Evolutionary conservation across 345 rosid species (phyloP), one percentile per base, ranked within the genome.

Genomic region (Gossypium bickii): DNA sequence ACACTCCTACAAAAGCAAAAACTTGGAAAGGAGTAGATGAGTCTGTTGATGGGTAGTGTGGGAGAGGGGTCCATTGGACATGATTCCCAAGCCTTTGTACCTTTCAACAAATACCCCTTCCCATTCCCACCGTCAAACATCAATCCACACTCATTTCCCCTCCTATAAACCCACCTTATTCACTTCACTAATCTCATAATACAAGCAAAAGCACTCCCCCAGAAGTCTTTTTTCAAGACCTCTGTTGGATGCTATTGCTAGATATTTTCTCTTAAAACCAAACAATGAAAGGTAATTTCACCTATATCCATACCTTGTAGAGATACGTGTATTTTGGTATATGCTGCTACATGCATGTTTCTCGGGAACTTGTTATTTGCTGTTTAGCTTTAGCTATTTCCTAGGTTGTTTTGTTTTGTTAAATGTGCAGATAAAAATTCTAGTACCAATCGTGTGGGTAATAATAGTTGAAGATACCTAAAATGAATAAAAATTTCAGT

Each of bases 361-460:
- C 56, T 49, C 44, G 2, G 71, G 24, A 53, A 69, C 53, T 55
- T 69, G 71, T 69, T 43, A 53, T 49, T 56, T 72, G 41, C 43
- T 61, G 48, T 48, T 22, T 57, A 57, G 61, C 61, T 9, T 4
- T 18, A 20, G 13, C 29, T 22, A 10, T 57, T 12, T 25, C 34
- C 6, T 2, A 7, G 22, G 64, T 15, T 20, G 6, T 57, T 49
- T 20, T 63, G 16, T 29, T 47, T 12, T 11, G 47, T 62, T 66
- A 47, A 7, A 10, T 76, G 56, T 65, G 78, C 79, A 85, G 87
- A 60, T 78, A 20, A 66, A 83, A 1, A 34, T 63, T 74, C 13
- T 0, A 13, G 16, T 47, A 47, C 51, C 0, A 55, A n/a, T 8
- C 18, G 3, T 2, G 25, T 55, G 11, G 34, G 34, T 29, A 29